Conservation (phyloP, 179 eudicot species). For the Silene coronaria region DNA sequence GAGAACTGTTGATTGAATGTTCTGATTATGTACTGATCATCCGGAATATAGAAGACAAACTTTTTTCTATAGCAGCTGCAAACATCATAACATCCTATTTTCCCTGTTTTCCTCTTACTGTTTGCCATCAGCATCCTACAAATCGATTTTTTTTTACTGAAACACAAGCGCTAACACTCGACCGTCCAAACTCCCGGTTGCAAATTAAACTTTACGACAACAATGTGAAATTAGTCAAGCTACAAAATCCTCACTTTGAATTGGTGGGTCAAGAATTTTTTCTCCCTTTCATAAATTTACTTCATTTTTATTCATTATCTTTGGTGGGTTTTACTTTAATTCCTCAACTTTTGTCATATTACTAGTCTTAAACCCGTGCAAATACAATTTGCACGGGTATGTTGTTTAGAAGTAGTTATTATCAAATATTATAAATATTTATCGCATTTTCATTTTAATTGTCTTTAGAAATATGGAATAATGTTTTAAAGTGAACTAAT, state of each 20-base stretch:
- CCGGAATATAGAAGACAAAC: not conserved
- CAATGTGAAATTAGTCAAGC: constrained; percentile 4
- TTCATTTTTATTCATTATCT: constrained; percentile 5
- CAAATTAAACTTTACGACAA: constrained; percentile 44
- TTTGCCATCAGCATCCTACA: not conserved
- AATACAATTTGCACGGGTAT: too few species aligned
- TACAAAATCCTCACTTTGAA: not conserved
- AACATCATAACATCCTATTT: constrained; percentile 4
- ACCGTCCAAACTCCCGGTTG: constrained; percentile 78
- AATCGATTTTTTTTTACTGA: constrained; percentile 8
- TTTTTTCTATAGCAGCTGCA: not conserved
- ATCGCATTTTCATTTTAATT: too few species aligned
- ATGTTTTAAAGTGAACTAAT: too few species aligned
- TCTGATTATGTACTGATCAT: not conserved
- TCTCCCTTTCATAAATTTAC: not conserved
- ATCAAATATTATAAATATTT: too few species aligned
- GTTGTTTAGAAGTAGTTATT: too few species aligned
- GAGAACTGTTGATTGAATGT: not conserved
- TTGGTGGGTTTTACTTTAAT: constrained; percentile 18
- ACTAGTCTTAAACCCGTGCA: too few species aligned
- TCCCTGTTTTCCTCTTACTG: not conserved
- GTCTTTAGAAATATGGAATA: too few species aligned
- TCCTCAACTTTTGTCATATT: constrained; percentile 7
- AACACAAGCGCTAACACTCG: constrained; percentile 35
- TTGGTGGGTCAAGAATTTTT: too few species aligned